A percentile compares a stretch with the other conserved stretches of the same genome.
Evolutionary conservation across 441 rosid species (phyloP).

Genomic region (Erysimum cheiri): DNA sequence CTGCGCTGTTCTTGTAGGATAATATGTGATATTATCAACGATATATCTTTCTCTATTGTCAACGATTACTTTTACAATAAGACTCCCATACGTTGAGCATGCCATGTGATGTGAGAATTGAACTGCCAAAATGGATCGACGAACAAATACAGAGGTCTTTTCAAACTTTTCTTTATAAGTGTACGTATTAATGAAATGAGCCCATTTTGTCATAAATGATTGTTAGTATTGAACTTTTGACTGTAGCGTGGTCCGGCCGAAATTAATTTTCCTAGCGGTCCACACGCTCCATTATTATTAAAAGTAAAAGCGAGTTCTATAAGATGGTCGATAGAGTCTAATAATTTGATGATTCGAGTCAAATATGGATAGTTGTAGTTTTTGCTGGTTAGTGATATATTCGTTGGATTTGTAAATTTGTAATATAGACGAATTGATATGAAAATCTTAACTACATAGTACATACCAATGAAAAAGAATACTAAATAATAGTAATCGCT

Average conservation of each 20-base stretch:
- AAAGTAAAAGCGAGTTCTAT: slow-evolving; percentile 9
- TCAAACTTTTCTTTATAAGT: neutral
- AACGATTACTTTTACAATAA: too few species aligned
- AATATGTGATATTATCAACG: too few species aligned
- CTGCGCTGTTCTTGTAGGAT: neutral
- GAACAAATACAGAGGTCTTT: slow-evolving; percentile 5
- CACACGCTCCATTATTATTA: slow-evolving; percentile 4
- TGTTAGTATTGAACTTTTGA: slow-evolving; percentile 31
- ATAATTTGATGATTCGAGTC: neutral
- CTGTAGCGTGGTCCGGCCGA: slow-evolving; percentile 34
- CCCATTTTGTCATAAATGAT: slow-evolving; percentile 17
- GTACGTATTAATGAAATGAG: neutral
- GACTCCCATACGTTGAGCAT: neutral
- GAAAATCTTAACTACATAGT: too few species aligned
- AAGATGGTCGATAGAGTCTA: neutral
- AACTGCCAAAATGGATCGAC: slow-evolving; percentile 5
- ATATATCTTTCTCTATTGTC: too few species aligned
- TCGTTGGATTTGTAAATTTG: too few species aligned
- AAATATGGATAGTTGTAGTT: neutral
- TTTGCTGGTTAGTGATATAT: slow-evolving; percentile 1
- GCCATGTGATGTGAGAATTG: slow-evolving; percentile 16
- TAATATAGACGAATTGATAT: neutral
- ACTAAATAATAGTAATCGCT: too few species aligned
- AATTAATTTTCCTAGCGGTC: slow-evolving; percentile 15
- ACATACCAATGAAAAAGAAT: too few species aligned